phyloP scores from a whole-genome alignment of 2,329 filamentous ascomycete species.

The Intubia oerlemansii region DNA sequence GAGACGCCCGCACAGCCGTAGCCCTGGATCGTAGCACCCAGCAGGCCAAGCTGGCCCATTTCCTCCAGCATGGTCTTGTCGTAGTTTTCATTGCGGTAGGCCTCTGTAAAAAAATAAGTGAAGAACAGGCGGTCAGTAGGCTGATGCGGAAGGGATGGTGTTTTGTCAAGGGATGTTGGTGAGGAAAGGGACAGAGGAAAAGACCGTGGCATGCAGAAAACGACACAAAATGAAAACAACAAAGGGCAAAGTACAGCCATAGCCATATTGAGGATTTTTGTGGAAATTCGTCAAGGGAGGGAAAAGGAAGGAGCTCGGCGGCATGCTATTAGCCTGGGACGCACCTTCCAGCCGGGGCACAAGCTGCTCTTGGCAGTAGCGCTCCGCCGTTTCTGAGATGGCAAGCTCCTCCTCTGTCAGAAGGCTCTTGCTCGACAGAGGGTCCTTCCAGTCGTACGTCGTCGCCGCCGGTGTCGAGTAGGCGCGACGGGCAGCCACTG shows the following conservation, averaged over 20 bases:
- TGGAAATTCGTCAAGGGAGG: no score
- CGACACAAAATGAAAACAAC: no score
- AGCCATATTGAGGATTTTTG: no score
- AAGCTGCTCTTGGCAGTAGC: constrained; percentile 83
- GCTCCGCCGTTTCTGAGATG: constrained; percentile 74
- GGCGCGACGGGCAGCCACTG: constrained; percentile 3
- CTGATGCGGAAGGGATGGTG: no score
- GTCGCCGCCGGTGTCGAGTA: constrained; percentile 4
- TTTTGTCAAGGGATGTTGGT: neutral
- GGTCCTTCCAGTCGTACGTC: constrained; percentile 79
- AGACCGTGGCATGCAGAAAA: no score
- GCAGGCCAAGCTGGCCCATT: constrained; percentile 67
- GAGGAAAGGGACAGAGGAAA: constrained; percentile 1
- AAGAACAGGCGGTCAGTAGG: no score
- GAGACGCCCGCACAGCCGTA: constrained; percentile 70
- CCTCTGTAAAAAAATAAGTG: constrained; percentile 10
- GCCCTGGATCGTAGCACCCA: constrained; percentile 64
- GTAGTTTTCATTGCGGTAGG: constrained; percentile 57
- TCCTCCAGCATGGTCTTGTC: constrained; percentile 61
- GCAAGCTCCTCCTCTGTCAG: constrained; percentile 81
- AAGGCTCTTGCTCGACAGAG: constrained; percentile 50
- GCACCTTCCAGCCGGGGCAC: constrained; percentile 68
- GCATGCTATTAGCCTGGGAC: no score
- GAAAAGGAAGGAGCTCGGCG: neutral
- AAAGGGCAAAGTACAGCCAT: no score